Conservation (phyloP, 805 yeast species). For the Yamadazyma sp. region DNA sequence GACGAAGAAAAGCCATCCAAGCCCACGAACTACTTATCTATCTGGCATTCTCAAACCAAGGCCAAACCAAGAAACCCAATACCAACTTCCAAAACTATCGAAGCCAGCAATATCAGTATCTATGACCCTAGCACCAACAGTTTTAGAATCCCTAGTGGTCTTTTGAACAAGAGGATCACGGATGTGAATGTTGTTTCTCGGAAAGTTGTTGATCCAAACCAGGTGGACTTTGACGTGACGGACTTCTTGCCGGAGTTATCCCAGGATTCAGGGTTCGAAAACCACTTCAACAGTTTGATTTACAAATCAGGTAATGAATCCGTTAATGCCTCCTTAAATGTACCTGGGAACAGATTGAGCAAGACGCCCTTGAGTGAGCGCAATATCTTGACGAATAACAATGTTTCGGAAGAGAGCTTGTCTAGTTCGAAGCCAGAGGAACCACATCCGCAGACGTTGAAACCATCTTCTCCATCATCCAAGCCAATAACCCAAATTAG, state of each 20-base stretch:
- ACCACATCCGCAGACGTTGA: constrained; percentile 2
- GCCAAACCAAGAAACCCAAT: constrained; percentile 12
- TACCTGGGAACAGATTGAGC: constrained; percentile 21
- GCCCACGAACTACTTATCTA: constrained; percentile 32
- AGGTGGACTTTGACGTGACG: constrained; percentile 41
- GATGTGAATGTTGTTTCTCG: constrained; percentile 45
- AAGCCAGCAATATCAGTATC: constrained; percentile 15
- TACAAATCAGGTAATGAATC: constrained; percentile 9
- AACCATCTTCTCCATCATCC: constrained; percentile 4
- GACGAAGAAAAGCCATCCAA: constrained; percentile 28
- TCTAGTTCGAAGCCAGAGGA: neutral
- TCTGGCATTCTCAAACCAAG: constrained; percentile 43
- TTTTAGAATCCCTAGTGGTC: constrained; percentile 27
- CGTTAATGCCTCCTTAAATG: constrained; percentile 16
- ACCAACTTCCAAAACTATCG: constrained; percentile 5
- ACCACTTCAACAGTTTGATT: constrained; percentile 34
- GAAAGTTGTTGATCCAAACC: constrained; percentile 42
- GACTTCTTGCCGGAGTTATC: constrained; percentile 48
- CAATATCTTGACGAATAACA: constrained; percentile 26
- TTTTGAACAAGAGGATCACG: constrained; percentile 33
- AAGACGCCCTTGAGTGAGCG: constrained; percentile 28
- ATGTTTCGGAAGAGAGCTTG: constrained; percentile 9
- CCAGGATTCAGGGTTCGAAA: constrained; percentile 48
- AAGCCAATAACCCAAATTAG: constrained; percentile 10
- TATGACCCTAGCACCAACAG: constrained; percentile 15